A percentile compares a stretch with the other conserved stretches of the same genome.
Evolutionary conservation across 2,329 filamentous ascomycete species (phyloP).

Genomic region (Didymellaceae sp.): DNA sequence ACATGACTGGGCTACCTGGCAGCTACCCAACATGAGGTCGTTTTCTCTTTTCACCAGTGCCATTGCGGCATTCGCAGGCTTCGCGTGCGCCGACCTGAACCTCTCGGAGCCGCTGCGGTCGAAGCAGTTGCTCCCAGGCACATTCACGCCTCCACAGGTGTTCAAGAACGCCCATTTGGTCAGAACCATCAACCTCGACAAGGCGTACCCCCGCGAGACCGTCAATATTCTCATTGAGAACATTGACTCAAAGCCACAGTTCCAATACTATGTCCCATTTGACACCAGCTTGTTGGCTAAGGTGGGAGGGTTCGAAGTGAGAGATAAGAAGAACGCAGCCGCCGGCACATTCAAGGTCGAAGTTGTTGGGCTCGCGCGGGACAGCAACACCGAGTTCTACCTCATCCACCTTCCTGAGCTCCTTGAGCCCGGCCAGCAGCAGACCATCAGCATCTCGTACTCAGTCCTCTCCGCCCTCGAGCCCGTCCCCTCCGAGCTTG

Average conservation of each 20-base stretch:
- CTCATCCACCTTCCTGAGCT: slow-evolving; percentile 78
- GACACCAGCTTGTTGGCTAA: slow-evolving; percentile 75
- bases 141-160: slow-evolving; percentile 83
- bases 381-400: slow-evolving; percentile 71
- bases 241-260: slow-evolving; percentile 75
- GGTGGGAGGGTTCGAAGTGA: slow-evolving; percentile 87
- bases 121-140: slow-evolving; percentile 55
- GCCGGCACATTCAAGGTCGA: slow-evolving; percentile 73
- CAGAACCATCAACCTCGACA: slow-evolving; percentile 88
- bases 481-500: slow-evolving; percentile 81
- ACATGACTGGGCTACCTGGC: slow-evolving; percentile 42
- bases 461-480: slow-evolving; percentile 78
- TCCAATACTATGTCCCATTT: slow-evolving; percentile 91
- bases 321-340: slow-evolving; percentile 82
- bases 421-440: slow-evolving; percentile 76
- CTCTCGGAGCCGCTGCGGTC: slow-evolving; percentile 63
- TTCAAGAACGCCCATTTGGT: slow-evolving; percentile 95
- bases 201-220: slow-evolving; percentile 86
- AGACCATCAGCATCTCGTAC: slow-evolving; percentile 88
- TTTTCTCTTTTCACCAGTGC: slow-evolving; percentile 47
- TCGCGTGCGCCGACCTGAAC: slow-evolving; percentile 64
- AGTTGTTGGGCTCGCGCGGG: slow-evolving; percentile 64
- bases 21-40: slow-evolving; percentile 50
- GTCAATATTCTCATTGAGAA: slow-evolving; percentile 97
- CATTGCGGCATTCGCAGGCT: slow-evolving; percentile 66